Conservation (phyloP, 1,284 basidiomycete species). For the Moniliophthora roreri region DNA sequence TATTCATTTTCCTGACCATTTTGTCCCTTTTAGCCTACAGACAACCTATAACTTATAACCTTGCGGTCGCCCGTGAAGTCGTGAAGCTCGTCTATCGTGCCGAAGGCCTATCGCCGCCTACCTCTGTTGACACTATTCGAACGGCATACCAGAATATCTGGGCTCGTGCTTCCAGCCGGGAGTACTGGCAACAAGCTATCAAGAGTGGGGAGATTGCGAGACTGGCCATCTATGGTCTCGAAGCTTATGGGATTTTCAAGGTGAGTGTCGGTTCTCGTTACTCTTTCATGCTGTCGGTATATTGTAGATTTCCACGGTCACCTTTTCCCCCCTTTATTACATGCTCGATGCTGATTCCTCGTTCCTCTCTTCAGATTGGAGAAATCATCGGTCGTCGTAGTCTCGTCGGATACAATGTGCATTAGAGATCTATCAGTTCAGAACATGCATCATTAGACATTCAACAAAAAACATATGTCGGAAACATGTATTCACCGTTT, state of each 20-base stretch:
- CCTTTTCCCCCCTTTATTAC: background rate
- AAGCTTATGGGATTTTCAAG: slow-evolving; percentile 89
- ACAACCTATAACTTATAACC: slow-evolving; percentile 82
- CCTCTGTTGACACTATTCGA: slow-evolving; percentile 60
- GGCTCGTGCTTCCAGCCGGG: slow-evolving; percentile 60
- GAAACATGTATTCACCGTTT: too few species aligned
- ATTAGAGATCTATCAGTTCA: slow-evolving; percentile 39
- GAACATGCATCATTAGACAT: too few species aligned
- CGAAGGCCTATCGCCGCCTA: slow-evolving; percentile 86
- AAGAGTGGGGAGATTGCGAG: slow-evolving; percentile 78
- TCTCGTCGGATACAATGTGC: slow-evolving; percentile 81
- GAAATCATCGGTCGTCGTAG: slow-evolving; percentile 88
- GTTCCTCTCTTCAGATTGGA: slow-evolving; percentile 72
- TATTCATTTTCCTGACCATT: background rate
- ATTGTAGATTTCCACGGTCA: background rate
- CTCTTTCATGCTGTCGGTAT: slow-evolving; percentile 30
- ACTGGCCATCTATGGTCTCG: slow-evolving; percentile 83
- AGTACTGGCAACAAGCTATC: slow-evolving; percentile 72
- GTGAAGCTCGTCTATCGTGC: slow-evolving; percentile 89
- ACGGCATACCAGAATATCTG: slow-evolving; percentile 77
- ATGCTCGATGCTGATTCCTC: too few species aligned
- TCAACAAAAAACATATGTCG: too few species aligned
- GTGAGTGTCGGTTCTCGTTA: slow-evolving; percentile 35
- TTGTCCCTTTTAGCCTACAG: slow-evolving; percentile 62
- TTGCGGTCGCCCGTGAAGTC: slow-evolving; percentile 81